Evolutionary conservation across 2,329 filamentous ascomycete genomes (phyloP).

Genomic region (Exophiala viscosa): DNA sequence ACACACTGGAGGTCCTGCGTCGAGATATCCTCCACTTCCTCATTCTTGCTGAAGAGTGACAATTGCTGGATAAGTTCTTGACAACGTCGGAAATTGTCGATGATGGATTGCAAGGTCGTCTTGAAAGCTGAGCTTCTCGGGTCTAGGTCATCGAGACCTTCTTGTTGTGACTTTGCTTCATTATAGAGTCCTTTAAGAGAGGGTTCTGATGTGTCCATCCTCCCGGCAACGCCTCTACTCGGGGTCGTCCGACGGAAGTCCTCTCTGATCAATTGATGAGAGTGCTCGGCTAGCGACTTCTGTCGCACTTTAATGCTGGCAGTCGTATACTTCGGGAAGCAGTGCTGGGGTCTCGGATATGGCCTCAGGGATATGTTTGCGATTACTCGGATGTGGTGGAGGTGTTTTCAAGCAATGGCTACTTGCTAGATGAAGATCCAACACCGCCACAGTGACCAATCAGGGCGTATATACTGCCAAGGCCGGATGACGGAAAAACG

Average conservation of each 20-base stretch:
- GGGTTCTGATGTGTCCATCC: constrained; percentile 17
- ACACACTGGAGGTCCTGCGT: constrained; percentile 75
- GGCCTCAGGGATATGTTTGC: no score
- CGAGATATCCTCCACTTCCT: constrained; percentile 78
- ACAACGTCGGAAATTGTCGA: constrained; percentile 55
- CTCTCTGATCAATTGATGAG: neutral
- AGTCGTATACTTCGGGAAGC: no score
- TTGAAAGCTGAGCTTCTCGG: constrained; percentile 22
- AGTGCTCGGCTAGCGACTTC: no score
- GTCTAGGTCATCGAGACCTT: constrained; percentile 23
- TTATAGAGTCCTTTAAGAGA: constrained; percentile 24
- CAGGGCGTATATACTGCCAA: neutral
- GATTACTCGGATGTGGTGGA: no score
- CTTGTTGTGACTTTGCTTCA: constrained; percentile 20
- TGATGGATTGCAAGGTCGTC: constrained; percentile 18
- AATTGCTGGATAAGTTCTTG: constrained; percentile 64
- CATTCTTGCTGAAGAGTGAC: constrained; percentile 86
- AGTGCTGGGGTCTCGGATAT: no score
- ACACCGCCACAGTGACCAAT: neutral
- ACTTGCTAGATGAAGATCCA: no score
- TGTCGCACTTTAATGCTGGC: no score
- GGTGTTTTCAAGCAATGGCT: no score
- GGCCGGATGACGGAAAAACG: neutral
- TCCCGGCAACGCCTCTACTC: neutral
- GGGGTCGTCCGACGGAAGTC: neutral